Conservation (phyloP, 164 flowering plant genomes). For the grape (Vitis vinifera) region ASM3070453v1 NC_081816.1:6800001-6800500, state of each 20-base stretch:
- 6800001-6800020: no score
- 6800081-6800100: no score
- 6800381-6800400: conserved; percentile 33
- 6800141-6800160: no score
- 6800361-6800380: conserved; percentile 41
- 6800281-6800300: conserved; percentile 36
- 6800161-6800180: neutral
- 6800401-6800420: conserved; percentile 42
- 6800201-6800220: conserved; percentile 34
- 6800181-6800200: neutral
- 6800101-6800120: no score
- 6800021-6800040: no score
- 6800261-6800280: conserved; percentile 8
- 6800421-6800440: conserved; percentile 54
- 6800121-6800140: no score
- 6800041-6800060: no score
- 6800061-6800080: no score
- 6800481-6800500: conserved; percentile 11
- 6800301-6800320: conserved; percentile 7
- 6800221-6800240: conserved; percentile 17
- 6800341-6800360: conserved; percentile 44
- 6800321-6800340: conserved; percentile 30
- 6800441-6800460: conserved; percentile 35
- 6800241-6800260: conserved; percentile 15
- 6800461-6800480: conserved; percentile 46